These are phyloP conservation scores for Chrysoporthe puriensis DNA, from an alignment of 2,329 filamentous ascomycete genomes.

Conservation along the genomic window DNA sequence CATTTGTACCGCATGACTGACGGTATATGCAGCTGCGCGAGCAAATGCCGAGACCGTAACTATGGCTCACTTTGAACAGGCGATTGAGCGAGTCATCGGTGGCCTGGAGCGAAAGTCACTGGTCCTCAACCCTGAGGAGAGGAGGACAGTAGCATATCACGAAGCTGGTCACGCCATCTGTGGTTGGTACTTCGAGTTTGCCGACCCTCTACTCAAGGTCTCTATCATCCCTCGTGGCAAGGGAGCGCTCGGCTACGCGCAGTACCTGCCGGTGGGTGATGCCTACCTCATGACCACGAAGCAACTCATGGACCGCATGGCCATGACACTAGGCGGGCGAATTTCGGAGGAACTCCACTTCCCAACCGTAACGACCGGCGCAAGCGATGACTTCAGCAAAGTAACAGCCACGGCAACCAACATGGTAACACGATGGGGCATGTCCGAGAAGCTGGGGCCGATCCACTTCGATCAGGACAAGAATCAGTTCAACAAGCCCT, in stretches of 20 bases:
- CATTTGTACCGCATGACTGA: neutral
- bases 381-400: conserved; percentile 97
- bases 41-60: conserved; percentile 77
- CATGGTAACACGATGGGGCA: conserved; percentile 99
- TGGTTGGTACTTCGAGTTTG: conserved; percentile 95
- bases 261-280: conserved; percentile 91
- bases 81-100: conserved; percentile 95
- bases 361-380: conserved; percentile 91
- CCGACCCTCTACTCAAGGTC: conserved; percentile 97
- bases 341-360: conserved; percentile 97
- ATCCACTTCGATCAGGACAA: conserved; percentile 87
- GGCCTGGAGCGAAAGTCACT: conserved; percentile 97
- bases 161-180: conserved; percentile 98
- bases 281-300: conserved; percentile 94
- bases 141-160: conserved; percentile 60
- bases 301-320: conserved; percentile 99
- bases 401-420: conserved; percentile 93
- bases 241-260: conserved; percentile 91
- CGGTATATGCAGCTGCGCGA: conserved; percentile 69
- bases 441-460: conserved; percentile 92
- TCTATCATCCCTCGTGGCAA: conserved; percentile 97
- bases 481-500: conserved; percentile 88
- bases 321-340: conserved; percentile 95
- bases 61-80: conserved; percentile 94
- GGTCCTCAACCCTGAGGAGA: conserved; percentile 90